These are phyloP conservation scores for Cutaneotrichosporon sp. DNA, from an alignment of 1,284 basidiomycete genomes.

Conservation along the genomic window DNA sequence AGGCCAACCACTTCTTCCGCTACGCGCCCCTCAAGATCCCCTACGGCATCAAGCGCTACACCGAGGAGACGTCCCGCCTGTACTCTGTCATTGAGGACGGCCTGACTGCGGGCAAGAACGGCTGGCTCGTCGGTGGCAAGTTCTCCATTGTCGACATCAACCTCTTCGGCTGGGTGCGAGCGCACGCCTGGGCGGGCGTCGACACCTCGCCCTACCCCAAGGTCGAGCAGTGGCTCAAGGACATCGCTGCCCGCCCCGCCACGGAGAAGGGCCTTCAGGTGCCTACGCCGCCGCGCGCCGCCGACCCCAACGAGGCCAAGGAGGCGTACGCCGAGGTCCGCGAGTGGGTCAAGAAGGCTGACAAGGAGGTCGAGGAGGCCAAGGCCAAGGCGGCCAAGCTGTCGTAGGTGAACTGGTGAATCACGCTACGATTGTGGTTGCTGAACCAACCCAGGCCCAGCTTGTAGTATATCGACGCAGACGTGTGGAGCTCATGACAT, in stretches of 20 bases:
- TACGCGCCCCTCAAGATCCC: slow-evolving; percentile 49
- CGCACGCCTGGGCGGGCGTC: slow-evolving; percentile 53
- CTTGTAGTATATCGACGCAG: too few species aligned
- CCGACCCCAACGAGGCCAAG: slow-evolving; percentile 22
- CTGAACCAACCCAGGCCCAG: too few species aligned
- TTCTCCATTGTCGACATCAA: slow-evolving; percentile 58
- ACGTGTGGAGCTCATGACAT: too few species aligned
- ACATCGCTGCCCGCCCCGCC: slow-evolving; percentile 50
- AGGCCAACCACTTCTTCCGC: slow-evolving; percentile 49
- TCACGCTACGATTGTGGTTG: too few species aligned
- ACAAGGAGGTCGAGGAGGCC: slow-evolving; percentile 18
- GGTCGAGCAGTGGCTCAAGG: slow-evolving; percentile 55
- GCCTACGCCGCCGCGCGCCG: slow-evolving; percentile 24
- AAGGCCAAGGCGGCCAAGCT: slow-evolving; percentile 16
- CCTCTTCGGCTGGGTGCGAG: slow-evolving; percentile 53
- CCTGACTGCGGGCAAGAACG: slow-evolving; percentile 50
- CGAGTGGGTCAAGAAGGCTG: slow-evolving; percentile 30
- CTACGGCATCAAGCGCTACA: slow-evolving; percentile 58
- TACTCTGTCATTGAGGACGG: slow-evolving; percentile 70
- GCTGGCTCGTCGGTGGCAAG: slow-evolving; percentile 63
- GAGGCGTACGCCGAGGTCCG: slow-evolving; percentile 16
- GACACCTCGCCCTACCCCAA: slow-evolving; percentile 58
- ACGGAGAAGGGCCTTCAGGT: slow-evolving; percentile 48
- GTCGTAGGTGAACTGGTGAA: too few species aligned
- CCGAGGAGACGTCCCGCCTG: slow-evolving; percentile 69